Evolutionary conservation across 108 stramenopile species (phyloP), one percentile per base, ranked within the genome.

Genomic region (Conticribra guillardii): DNA sequence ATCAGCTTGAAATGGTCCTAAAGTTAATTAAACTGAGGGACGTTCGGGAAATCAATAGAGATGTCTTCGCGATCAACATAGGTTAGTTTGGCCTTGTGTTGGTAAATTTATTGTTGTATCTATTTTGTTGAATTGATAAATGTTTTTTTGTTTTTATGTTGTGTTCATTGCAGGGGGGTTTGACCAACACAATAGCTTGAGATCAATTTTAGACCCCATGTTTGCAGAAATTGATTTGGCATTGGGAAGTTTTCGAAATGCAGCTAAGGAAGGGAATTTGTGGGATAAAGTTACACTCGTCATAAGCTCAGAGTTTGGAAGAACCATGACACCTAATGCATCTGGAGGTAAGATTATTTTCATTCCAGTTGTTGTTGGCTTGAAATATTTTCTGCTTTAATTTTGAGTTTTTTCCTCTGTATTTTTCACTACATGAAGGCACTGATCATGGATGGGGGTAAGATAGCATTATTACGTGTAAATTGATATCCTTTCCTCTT

Each of bases 261-360:
- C 84, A 70, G 37, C 84, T 27, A 74, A 77, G 23, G 47, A 26
- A 27, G 46, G 68, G 22, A 73, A 69, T 21, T 18, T 82, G 1
- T 89, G 85, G 87, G 65, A 89, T 32, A 24, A 84, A 37, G 80
- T 87, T 22, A 78, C 75, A 7, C 33, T 88, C 11, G 81, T 88
- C 9, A 51, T 80, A 15, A 63, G 81, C 16, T 80, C 81, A 19
- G 91, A 92, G 34, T 88, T 89, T 60, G 88, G 63, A 11, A 52
- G 85, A 24, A 81, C 85, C 3, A 58, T 83, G 27, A 82, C 76
- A 32, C 64, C 70, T 23, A 85, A 86, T 58, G 21, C 57, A 2
- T 59, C 64, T 7, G 48, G 37, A 9, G 37, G 37, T 41, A 11
- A 41, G 37, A n/a, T n/a, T n/a, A n/a, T n/a, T n/a, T n/a, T n/a